Evolutionary conservation across 1,139 yeast species (phyloP).

Genomic region (Suhomyces atakaporum): DNA sequence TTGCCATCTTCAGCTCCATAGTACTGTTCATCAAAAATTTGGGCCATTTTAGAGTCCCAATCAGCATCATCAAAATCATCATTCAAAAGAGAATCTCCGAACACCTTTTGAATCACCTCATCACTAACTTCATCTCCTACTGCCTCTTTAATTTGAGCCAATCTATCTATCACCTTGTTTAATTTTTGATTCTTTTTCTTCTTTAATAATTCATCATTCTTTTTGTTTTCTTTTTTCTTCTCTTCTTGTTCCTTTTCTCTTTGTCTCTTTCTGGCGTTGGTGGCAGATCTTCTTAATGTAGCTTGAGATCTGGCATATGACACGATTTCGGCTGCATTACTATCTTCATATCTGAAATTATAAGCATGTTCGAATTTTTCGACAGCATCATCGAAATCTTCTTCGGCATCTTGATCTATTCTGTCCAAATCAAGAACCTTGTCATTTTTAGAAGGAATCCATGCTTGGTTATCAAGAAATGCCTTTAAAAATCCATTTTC

Average conservation of each 20-base stretch:
- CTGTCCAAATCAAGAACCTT: slow-evolving; percentile 58
- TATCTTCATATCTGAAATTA: slow-evolving; percentile 93
- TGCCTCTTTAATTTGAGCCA: slow-evolving; percentile 75
- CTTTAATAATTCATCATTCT: slow-evolving; percentile 62
- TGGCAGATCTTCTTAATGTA: slow-evolving; percentile 79
- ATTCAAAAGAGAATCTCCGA: slow-evolving; percentile 73
- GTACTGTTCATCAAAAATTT: slow-evolving; percentile 81
- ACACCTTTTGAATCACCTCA: slow-evolving; percentile 60
- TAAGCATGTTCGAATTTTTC: slow-evolving; percentile 90
- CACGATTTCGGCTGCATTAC: slow-evolving; percentile 84
- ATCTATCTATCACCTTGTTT: slow-evolving; percentile 74
- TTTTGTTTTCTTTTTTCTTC: slow-evolving; percentile 52
- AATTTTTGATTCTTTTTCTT: slow-evolving; percentile 76
- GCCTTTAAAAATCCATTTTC: slow-evolving; percentile 70
- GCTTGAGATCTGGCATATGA: slow-evolving; percentile 98
- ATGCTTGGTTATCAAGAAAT: slow-evolving; percentile 75
- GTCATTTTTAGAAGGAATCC: slow-evolving; percentile 74
- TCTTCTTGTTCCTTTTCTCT: slow-evolving; percentile 70
- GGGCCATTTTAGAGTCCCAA: slow-evolving; percentile 88
- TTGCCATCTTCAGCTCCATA: slow-evolving; percentile 57
- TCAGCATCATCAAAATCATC: slow-evolving; percentile 90
- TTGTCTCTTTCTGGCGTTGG: slow-evolving; percentile 75
- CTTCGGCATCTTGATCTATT: slow-evolving; percentile 68
- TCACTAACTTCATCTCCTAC: slow-evolving; percentile 77
- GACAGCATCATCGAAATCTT: slow-evolving; percentile 87